Conservation (phyloP, 1,284 basidiomycete species). For the Apiotrichum domesticum region DNA sequence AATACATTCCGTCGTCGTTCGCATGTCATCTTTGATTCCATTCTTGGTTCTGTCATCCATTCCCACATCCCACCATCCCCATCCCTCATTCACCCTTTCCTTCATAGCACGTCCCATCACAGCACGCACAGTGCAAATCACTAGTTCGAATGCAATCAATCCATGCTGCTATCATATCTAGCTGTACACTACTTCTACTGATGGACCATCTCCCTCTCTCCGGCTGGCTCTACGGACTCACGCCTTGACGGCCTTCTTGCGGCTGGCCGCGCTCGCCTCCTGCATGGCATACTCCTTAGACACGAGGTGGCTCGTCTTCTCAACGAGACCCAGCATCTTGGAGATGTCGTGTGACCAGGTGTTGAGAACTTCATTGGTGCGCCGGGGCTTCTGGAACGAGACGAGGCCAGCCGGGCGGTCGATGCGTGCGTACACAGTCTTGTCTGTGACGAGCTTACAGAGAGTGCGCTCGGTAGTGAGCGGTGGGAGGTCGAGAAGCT, state of each 20-base stretch:
- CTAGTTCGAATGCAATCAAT: slow-evolving; percentile 3
- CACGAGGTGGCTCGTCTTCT: slow-evolving; percentile 53
- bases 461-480: slow-evolving; percentile 82
- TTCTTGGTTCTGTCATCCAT: background rate
- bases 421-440: slow-evolving; percentile 86
- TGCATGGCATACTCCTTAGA: slow-evolving; percentile 49
- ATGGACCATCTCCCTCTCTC: background rate
- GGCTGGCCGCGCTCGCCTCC: slow-evolving; percentile 30
- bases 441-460: slow-evolving; percentile 80
- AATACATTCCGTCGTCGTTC: background rate
- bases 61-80: background rate
- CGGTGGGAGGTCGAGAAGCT: slow-evolving; percentile 77
- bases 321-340: slow-evolving; percentile 57
- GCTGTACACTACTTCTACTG: slow-evolving; percentile 3
- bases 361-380: slow-evolving; percentile 84
- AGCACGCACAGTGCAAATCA: background rate
- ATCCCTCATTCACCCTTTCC: background rate
- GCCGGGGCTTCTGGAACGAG: slow-evolving; percentile 70
- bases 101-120: background rate
- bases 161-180: slow-evolving; percentile 5
- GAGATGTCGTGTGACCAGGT: slow-evolving; percentile 95
- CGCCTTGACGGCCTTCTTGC: slow-evolving; percentile 33
- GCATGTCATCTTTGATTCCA: background rate
- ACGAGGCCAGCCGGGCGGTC: slow-evolving; percentile 88
- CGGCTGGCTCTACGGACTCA: slow-evolving; percentile 1